Evolutionary conservation across 2,329 filamentous ascomycete species (phyloP), one percentile per base, ranked within the genome.

Genomic region (Periconia sp.): DNA sequence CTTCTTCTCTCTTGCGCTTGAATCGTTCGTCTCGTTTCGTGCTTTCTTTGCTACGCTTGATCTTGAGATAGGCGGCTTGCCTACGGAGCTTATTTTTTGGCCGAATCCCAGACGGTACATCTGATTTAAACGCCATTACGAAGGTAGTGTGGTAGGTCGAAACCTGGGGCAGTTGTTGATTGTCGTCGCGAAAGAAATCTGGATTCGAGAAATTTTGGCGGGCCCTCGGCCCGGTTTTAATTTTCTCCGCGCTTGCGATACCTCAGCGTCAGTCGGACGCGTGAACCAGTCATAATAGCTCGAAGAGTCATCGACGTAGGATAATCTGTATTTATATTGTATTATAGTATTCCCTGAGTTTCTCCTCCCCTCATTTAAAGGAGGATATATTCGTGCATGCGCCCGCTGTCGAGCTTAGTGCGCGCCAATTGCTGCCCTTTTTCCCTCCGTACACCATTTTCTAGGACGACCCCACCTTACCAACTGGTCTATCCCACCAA

Each of bases 1-100:
- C 84, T 75, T 99, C 94, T 68, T 92, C 90, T 76, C 89, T 90
- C 76, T 91, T 92, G 55, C 91, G 82, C 46, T 84, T 84, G 71
- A 92, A 88, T 58, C 92, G 86, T 66, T 87, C 83, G 65, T 92
- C 89, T 66, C 90, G 86, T 65, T 88, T 90, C 45, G 86, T 79
- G 69, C 86, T 87, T 70, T 91, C 89, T 60, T 85, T 85, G 43
- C 83, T 80, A 70, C 88, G 89, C 77, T 97, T 97, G 69, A 89
- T 83, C 63, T 90, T 86, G 55, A 96, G 81, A 69, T 92, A 89
- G 55, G 93, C 82, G 63, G 88, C 81, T 71, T 94, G 84, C 57
- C 94, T 84, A 69, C 87, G 87, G 19, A 90, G 76, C 74, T 96
- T 97, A 77, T 96, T 96, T 56, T 81, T 82, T 1, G 86, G 79